Percentiles rank a stretch among this genome's conserved stretches.
These are phyloP conservation scores for Aethionema arabicum DNA, from an alignment of 345 rosid genomes.

Conservation along the genomic window DNA sequence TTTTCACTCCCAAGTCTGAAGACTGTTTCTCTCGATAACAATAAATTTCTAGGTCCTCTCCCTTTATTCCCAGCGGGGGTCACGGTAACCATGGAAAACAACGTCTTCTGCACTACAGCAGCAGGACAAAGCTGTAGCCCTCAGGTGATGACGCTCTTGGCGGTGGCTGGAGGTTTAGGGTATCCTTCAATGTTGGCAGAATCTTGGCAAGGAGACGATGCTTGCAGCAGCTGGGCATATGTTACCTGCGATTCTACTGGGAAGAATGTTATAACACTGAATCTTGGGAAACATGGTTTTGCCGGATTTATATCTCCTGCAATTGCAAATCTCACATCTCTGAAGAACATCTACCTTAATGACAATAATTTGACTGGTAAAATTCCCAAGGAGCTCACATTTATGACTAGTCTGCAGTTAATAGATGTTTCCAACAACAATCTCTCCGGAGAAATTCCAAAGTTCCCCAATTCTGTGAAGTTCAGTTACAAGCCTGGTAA, in stretches of 20 bases:
- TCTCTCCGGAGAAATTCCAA: constrained; percentile 52
- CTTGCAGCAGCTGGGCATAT: constrained; percentile 59
- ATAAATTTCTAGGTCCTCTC: constrained; percentile 69
- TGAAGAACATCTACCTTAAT: constrained; percentile 53
- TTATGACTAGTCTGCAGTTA: constrained; percentile 42
- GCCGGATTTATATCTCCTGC: constrained; percentile 64
- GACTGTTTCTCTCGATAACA: constrained; percentile 57
- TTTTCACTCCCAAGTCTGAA: constrained; percentile 37
- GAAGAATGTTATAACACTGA: constrained; percentile 42
- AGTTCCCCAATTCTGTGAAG: constrained; percentile 45
- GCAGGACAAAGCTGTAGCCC: constrained; percentile 48
- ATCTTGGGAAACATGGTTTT: constrained; percentile 49
- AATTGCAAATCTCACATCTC: constrained; percentile 49
- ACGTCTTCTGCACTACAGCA: constrained; percentile 43
- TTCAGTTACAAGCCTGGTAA: constrained; percentile 49
- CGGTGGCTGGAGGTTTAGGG: constrained; percentile 60
- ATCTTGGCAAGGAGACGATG: constrained; percentile 68
- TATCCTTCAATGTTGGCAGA: constrained; percentile 62
- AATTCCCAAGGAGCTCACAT: constrained; percentile 60
- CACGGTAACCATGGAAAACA: constrained; percentile 35
- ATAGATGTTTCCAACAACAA: constrained; percentile 78
- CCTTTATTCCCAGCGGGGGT: constrained; percentile 44
- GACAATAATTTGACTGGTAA: constrained; percentile 59
- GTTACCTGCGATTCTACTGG: constrained; percentile 48
- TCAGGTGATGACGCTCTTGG: constrained; percentile 61